Evolutionary conservation across 768 basidiomycete species (phyloP).

Genomic region (Lentinula aciculospora): DNA sequence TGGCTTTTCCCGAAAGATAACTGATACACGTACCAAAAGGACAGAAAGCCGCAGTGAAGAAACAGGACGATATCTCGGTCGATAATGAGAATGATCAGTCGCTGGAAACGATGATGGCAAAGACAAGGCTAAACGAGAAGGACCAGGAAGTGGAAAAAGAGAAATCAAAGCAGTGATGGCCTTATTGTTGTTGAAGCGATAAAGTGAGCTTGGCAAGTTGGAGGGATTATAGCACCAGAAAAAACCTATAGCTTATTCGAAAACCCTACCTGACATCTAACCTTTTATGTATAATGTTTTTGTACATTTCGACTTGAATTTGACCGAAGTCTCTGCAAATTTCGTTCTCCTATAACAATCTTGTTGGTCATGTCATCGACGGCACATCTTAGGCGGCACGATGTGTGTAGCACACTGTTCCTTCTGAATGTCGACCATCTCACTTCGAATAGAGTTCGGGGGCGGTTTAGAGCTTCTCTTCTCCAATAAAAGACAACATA

Average conservation of each 20-base stretch:
- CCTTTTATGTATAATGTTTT: too few relatives aligned
- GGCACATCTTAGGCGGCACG: too few relatives aligned
- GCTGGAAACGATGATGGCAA: slow-evolving; percentile 23
- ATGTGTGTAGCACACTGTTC: too few relatives aligned
- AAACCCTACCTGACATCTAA: too few relatives aligned
- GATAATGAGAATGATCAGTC: slow-evolving; percentile 11
- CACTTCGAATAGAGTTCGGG: slow-evolving; percentile 69
- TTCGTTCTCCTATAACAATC: too few relatives aligned
- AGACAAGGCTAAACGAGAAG: slow-evolving; percentile 20
- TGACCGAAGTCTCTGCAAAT: too few relatives aligned
- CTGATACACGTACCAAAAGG: not conserved
- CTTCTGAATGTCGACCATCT: slow-evolving; percentile 20
- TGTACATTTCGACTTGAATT: too few relatives aligned
- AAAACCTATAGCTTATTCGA: too few relatives aligned
- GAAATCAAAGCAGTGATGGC: not conserved
- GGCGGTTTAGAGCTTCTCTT: slow-evolving; percentile 88
- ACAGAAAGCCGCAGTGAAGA: slow-evolving; percentile 12
- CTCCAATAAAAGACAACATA: slow-evolving; percentile 57
- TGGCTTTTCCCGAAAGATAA: not conserved
- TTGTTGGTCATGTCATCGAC: too few relatives aligned
- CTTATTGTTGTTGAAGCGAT: too few relatives aligned
- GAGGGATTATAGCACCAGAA: too few relatives aligned
- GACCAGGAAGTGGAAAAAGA: slow-evolving; percentile 2
- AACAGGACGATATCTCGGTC: slow-evolving; percentile 19
- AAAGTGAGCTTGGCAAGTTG: too few relatives aligned